A percentile compares a stretch with the other conserved stretches of the same genome.
Evolutionary conservation across 2,329 filamentous ascomycete genomes (phyloP).

Genomic region (Paecilomyces sp.): DNA sequence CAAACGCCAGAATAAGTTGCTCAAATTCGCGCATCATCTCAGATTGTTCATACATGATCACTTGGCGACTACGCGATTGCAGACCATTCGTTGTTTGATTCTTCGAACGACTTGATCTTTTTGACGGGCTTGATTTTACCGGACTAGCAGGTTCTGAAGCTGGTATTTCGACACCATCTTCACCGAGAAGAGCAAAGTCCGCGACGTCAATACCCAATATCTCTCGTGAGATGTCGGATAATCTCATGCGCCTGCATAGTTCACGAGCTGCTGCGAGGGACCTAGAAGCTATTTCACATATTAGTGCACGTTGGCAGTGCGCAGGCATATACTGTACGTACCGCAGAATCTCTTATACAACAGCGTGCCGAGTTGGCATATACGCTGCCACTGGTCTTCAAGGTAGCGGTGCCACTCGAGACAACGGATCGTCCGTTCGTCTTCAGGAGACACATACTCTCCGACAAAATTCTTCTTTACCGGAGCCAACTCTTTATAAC

Average conservation of each 20-base stretch:
- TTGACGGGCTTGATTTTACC: slow-evolving; percentile 19
- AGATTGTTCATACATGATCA: slow-evolving; percentile 39
- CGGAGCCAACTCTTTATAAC: slow-evolving; percentile 50
- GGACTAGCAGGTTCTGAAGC: slow-evolving; percentile 24
- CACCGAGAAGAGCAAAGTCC: slow-evolving; percentile 13
- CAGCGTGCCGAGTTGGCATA: slow-evolving; percentile 60
- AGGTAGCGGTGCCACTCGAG: slow-evolving; percentile 80
- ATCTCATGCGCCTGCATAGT: slow-evolving; percentile 45
- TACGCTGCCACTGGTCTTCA: slow-evolving; percentile 62
- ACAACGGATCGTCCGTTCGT: slow-evolving; percentile 69
- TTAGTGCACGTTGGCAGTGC: slow-evolving; percentile 6
- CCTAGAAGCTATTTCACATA: slow-evolving; percentile 21
- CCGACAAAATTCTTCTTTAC: slow-evolving; percentile 67
- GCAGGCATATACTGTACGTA: slow-evolving; percentile 46
- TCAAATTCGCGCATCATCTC: slow-evolving; percentile 63
- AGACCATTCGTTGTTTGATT: slow-evolving; percentile 18
- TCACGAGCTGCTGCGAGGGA: slow-evolving; percentile 49
- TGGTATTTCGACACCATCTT: slow-evolving; percentile 16
- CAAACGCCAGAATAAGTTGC: slow-evolving; percentile 57
- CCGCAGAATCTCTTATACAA: slow-evolving; percentile 80
- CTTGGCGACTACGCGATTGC: slow-evolving; percentile 15
- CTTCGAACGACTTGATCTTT: slow-evolving; percentile 13
- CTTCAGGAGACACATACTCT: slow-evolving; percentile 49
- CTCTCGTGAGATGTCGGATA: slow-evolving; percentile 40
- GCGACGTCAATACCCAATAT: slow-evolving; percentile 32